Base-by-base conservation (phyloP, 2,329 filamentous ascomycete genomes). In the Bertia moriformis region DNA sequence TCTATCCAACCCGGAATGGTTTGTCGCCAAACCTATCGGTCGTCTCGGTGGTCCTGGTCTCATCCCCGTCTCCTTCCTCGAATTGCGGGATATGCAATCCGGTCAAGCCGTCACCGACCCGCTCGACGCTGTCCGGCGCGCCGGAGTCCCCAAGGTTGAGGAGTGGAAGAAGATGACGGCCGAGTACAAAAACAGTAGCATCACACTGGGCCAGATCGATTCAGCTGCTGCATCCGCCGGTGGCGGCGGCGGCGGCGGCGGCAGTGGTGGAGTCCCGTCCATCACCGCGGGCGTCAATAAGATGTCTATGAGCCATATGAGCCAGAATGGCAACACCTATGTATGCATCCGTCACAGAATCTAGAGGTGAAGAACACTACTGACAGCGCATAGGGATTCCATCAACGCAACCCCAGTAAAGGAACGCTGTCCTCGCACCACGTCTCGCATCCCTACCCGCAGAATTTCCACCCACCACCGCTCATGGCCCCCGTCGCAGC, bases 151-250 rank as follows among this genome's bases (percentile, higher is more conserved):
- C 12, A 82, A 80, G 51, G 91, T 98, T 3, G 91, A 98, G 55
- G 91, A 98, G 52, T 98, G 91, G 91, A 98, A 98, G 67, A 93
- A 93, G 63, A 95, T 95, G 86, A 88, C 91, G 1, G 89, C 89
- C 41, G 89, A 95, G 46, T 98, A 98, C 63, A 98, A 98, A 67
- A 95, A 96, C 57, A 94, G 88, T 57, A 96, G 91, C 61, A 96
- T 98, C 54, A 89, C 88, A 0, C 66, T 98, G 32, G 91, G 91
- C 48, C 93, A 89, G 60, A 89, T 93, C 48, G 85, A 89, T 50
- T 56, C 53, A 15, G 47, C 49, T 12, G 57, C 53, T 4, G 51
- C 53, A 3, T 57, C 59, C n/a, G n/a, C n/a, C n/a, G n/a, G n/a
- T n/a, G 41, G 56, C 58, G 29, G 50, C 49, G 14, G 59, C 60